phyloP scores from a whole-genome alignment of 129 eudicot genomes.

The Helianthus tuberosus region DNA sequence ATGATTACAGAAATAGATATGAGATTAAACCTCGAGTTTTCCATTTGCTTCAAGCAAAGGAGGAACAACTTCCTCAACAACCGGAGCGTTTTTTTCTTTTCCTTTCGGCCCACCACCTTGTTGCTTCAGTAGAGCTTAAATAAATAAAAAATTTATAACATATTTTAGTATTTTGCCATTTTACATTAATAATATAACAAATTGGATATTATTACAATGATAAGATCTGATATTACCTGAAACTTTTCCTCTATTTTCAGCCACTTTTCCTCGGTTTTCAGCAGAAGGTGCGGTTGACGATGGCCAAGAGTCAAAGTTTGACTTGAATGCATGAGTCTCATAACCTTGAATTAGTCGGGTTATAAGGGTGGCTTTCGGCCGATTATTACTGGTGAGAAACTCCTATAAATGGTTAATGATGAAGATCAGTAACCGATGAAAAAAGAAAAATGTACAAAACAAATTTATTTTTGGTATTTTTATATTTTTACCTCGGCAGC shows the following conservation, averaged over 20 bases:
- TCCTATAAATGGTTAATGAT: conserved; percentile 53
- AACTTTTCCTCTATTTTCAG: conserved; percentile 94
- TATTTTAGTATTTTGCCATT: neutral
- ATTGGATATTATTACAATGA: neutral
- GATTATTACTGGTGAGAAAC: conserved; percentile 63
- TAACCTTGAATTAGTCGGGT: conserved; percentile 94
- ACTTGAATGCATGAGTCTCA: conserved; percentile 86
- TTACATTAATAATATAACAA: neutral
- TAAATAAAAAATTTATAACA: neutral
- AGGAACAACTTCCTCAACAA: conserved; percentile 80
- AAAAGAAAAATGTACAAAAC: neutral
- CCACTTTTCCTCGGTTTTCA: conserved; percentile 95
- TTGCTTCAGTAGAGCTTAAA: conserved; percentile 90
- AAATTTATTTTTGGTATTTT: neutral
- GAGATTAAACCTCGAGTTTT: conserved; percentile 70
- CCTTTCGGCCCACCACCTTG: conserved; percentile 89
- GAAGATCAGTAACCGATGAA: conserved; percentile 21
- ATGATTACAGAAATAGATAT: neutral
- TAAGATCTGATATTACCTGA: conserved; percentile 59
- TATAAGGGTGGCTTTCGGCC: conserved; percentile 90
- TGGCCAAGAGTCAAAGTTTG: conserved; percentile 99
- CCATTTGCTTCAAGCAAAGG: conserved; percentile 93
- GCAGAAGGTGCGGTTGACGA: conserved; percentile 78
- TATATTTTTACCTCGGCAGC: conserved; percentile 69
- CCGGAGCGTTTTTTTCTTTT: conserved; percentile 66